These are phyloP conservation scores for Citrus inodora DNA, from an alignment of 345 rosid genomes.

Conservation along the genomic window DNA sequence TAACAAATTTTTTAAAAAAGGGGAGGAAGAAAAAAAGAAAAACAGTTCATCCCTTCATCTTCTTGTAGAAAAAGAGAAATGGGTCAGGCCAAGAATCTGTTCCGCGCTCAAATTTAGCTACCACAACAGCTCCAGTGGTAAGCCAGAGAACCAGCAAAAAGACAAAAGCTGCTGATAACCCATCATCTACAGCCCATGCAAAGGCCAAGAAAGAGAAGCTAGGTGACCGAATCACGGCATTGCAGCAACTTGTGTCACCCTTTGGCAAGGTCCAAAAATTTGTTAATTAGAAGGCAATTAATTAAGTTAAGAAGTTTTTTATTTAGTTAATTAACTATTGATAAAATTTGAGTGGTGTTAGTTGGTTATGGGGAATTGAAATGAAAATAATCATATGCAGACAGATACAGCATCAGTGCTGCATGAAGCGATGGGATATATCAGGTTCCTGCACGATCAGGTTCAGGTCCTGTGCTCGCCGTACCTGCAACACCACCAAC, in stretches of 20 bases:
- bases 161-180: conserved; percentile 41
- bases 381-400: conserved; percentile 32
- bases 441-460: conserved; percentile 90
- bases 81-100: conserved; percentile 25
- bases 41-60: not conserved
- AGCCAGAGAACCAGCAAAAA: conserved; percentile 40
- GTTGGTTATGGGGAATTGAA: conserved; percentile 8
- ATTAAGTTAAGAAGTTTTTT: too few species aligned
- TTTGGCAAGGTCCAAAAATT: conserved; percentile 66
- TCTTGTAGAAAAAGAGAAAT: conserved; percentile 46
- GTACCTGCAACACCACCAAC: conserved; percentile 54
- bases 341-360: not conserved
- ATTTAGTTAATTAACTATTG: not conserved
- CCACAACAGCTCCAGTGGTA: conserved; percentile 13
- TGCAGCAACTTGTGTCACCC: conserved; percentile 92
- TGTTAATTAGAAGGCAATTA: not conserved
- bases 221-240: conserved; percentile 72
- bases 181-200: conserved; percentile 35
- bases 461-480: conserved; percentile 85
- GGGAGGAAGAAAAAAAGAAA: too few species aligned
- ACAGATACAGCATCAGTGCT: conserved; percentile 95
- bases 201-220: conserved; percentile 70
- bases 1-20: not conserved
- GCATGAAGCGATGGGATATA: conserved; percentile 97
- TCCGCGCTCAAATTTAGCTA: not conserved